These are phyloP conservation scores for Halophytophthora batemanensis DNA, from an alignment of 352 stramenopile genomes.

Conservation along the genomic window DNA sequence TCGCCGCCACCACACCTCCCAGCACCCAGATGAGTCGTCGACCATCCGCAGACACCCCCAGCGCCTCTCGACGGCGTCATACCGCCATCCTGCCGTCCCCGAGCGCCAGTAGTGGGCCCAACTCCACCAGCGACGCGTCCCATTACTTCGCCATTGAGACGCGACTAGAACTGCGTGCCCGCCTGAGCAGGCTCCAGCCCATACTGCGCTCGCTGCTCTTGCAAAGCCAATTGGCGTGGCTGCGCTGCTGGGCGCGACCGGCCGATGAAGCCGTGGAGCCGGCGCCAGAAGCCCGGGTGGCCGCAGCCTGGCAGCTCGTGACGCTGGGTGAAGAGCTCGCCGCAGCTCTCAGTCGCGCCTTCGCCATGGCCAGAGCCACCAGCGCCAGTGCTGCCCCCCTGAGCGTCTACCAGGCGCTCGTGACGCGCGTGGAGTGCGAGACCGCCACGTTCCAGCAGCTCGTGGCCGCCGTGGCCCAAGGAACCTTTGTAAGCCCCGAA, in stretches of 20 bases:
- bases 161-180: conserved; percentile 44
- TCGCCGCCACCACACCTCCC: too few relatives aligned
- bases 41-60: too few relatives aligned
- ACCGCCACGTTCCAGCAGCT: conserved; percentile 39
- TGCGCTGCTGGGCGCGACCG: conserved; percentile 39
- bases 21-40: too few relatives aligned
- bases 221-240: conserved; percentile 59
- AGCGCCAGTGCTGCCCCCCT: conserved; percentile 15
- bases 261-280: conserved; percentile 1
- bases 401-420: conserved; percentile 43
- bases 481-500: conserved; percentile 12
- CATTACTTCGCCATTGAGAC: conserved; percentile 67
- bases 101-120: conserved; percentile 9
- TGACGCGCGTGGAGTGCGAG: conserved; percentile 36
- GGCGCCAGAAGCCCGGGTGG: background rate
- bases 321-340: conserved; percentile 39
- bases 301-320: conserved; percentile 33
- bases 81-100: conserved; percentile 8
- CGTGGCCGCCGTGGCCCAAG: conserved; percentile 22
- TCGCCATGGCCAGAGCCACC: conserved; percentile 29
- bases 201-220: conserved; percentile 41
- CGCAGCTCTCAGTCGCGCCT: conserved; percentile 33
- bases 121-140: conserved; percentile 23
- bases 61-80: conserved; percentile 5
- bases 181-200: conserved; percentile 33